Evolutionary conservation across 106 monocot genomes (phyloP).

Genomic region (Dendrobium chrysotoxum): DNA sequence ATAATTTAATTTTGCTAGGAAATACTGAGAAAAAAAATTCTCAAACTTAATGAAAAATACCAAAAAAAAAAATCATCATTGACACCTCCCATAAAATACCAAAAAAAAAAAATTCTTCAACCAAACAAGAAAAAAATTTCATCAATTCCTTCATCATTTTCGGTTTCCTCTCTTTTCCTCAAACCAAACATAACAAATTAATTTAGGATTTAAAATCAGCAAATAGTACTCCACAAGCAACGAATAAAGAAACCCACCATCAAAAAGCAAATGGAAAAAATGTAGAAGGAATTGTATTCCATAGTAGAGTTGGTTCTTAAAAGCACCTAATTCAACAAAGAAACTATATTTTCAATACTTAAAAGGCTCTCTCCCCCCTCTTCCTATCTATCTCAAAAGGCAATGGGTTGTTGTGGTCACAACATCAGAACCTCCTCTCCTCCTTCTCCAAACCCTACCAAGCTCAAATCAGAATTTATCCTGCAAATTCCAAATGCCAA

Average conservation of each 20-base stretch:
- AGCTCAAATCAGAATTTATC: slow-evolving; percentile 43
- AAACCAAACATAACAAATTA: no score
- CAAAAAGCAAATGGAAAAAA: not conserved
- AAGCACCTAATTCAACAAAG: not conserved
- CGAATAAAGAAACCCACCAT: not conserved
- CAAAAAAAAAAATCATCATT: no score
- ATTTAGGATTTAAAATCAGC: no score
- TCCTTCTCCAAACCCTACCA: slow-evolving; percentile 1
- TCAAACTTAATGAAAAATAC: no score
- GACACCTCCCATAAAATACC: no score
- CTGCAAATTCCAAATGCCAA: slow-evolving; percentile 48
- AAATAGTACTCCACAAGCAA: not conserved
- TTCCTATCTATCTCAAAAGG: not conserved
- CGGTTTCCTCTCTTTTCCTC: no score
- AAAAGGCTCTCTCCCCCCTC: not conserved
- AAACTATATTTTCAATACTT: not conserved
- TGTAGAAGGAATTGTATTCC: not conserved
- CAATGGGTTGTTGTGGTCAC: slow-evolving; percentile 30
- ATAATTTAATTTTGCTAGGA: no score
- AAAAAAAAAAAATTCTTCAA: no score
- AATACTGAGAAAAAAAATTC: no score
- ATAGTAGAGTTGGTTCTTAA: not conserved
- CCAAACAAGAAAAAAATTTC: no score
- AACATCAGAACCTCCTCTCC: slow-evolving; percentile 13
- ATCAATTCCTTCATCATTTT: no score